Conservation (phyloP, 2,329 filamentous ascomycete genomes). For the Nemania sp. region DNA sequence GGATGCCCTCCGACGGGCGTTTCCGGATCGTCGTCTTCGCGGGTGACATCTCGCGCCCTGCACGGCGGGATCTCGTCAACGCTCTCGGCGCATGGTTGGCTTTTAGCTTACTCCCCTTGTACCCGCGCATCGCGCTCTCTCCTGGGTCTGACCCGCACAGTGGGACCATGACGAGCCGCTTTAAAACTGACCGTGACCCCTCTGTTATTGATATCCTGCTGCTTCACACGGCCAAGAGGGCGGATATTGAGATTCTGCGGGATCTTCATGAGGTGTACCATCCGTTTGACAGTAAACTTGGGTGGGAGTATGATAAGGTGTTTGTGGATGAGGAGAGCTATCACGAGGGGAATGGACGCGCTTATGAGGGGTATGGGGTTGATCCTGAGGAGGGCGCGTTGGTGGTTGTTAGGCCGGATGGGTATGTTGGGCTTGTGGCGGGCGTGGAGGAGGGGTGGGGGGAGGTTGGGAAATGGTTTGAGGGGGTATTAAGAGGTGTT, state of each 20-base stretch:
- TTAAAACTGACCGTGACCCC: slow-evolving; percentile 55
- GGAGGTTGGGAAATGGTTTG: slow-evolving; percentile 44
- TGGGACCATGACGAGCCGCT: slow-evolving; percentile 31
- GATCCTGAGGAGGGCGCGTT: slow-evolving; percentile 65
- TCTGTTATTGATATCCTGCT: slow-evolving; percentile 69
- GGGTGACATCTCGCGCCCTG: slow-evolving; percentile 61
- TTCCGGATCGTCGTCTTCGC: slow-evolving; percentile 73
- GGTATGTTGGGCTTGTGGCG: slow-evolving; percentile 66
- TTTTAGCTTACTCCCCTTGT: slow-evolving; percentile 58
- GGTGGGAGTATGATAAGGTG: slow-evolving; percentile 69
- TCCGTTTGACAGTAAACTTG: slow-evolving; percentile 59
- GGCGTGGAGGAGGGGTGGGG: slow-evolving; percentile 51
- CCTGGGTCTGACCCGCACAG: slow-evolving; percentile 39
- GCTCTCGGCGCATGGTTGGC: slow-evolving; percentile 48
- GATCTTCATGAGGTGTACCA: slow-evolving; percentile 64
- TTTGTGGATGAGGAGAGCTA: slow-evolving; percentile 67
- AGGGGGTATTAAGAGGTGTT: slow-evolving; percentile 35
- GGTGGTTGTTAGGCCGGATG: slow-evolving; percentile 73
- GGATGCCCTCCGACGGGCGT: slow-evolving; percentile 66
- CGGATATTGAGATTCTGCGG: slow-evolving; percentile 60
- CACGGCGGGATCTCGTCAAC: slow-evolving; percentile 60
- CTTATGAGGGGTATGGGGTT: slow-evolving; percentile 70
- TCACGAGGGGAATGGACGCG: slow-evolving; percentile 63
- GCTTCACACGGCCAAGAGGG: slow-evolving; percentile 66
- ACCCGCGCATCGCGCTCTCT: slow-evolving; percentile 45